Conservation (phyloP, 192 early-diverging fungal species). For the Coemansia sp. region DNA sequence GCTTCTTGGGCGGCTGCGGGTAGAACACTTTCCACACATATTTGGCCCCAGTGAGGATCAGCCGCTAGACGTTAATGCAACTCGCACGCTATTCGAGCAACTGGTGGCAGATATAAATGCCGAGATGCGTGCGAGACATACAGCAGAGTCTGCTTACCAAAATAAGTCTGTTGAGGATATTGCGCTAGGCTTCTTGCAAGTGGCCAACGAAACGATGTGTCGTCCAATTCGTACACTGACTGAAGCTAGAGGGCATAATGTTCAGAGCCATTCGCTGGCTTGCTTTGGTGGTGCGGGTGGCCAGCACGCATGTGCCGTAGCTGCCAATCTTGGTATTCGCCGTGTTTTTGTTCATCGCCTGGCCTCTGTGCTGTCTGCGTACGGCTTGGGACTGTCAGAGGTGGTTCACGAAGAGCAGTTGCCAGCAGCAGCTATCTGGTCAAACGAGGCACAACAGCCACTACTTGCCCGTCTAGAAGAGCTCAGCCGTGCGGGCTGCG, state of each 20-base stretch:
- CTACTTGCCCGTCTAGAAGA: slow-evolving; percentile 57
- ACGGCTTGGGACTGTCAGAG: slow-evolving; percentile 86
- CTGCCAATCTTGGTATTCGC: slow-evolving; percentile 78
- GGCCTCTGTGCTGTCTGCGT: slow-evolving; percentile 91
- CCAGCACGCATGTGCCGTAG: slow-evolving; percentile 95
- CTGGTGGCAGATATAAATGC: slow-evolving; percentile 69
- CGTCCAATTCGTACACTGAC: slow-evolving; percentile 90
- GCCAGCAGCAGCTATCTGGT: slow-evolving; percentile 64
- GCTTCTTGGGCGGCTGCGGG: slow-evolving; percentile 78
- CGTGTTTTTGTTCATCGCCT: slow-evolving; percentile 84
- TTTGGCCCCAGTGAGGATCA: slow-evolving; percentile 86
- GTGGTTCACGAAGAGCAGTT: slow-evolving; percentile 90
- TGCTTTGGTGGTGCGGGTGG: slow-evolving; percentile 96
- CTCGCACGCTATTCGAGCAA: slow-evolving; percentile 61
- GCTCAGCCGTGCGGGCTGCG: slow-evolving; percentile 51
- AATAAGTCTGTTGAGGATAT: slow-evolving; percentile 79
- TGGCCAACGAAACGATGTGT: slow-evolving; percentile 97
- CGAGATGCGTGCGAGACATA: slow-evolving; percentile 41
- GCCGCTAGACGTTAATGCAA: slow-evolving; percentile 69
- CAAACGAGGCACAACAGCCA: slow-evolving; percentile 28
- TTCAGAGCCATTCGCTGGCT: slow-evolving; percentile 77
- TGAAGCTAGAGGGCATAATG: slow-evolving; percentile 88
- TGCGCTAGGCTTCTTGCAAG: slow-evolving; percentile 91
- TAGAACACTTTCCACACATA: slow-evolving; percentile 89
- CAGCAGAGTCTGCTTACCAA: slow-evolving; percentile 12